Percentiles rank a stretch among this genome's conserved stretches.
Evolutionary conservation across 2,329 filamentous ascomycete genomes (phyloP).

Genomic region (Calonectria pteridis): DNA sequence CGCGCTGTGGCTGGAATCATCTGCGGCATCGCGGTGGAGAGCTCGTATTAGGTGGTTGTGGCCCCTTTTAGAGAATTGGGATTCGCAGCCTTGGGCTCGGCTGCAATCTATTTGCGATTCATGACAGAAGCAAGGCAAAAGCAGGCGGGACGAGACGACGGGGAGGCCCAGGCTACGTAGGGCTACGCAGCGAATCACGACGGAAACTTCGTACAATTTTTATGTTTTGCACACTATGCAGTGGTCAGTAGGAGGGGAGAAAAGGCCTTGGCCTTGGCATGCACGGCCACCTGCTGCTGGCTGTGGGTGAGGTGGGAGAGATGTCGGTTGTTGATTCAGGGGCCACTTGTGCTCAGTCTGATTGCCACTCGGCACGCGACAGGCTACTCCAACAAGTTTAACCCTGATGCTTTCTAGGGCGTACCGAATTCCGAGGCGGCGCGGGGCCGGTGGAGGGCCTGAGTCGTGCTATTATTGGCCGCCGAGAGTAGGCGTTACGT

Average conservation of each 20-base stretch:
- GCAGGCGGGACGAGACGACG: background rate
- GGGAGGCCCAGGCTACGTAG: background rate
- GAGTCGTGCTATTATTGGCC: slow-evolving; percentile 11
- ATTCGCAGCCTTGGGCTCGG: background rate
- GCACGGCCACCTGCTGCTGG: background rate
- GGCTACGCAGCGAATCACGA: background rate
- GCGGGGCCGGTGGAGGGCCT: background rate
- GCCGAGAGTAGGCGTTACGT: slow-evolving; percentile 10
- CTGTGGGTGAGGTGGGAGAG: background rate
- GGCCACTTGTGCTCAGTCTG: background rate
- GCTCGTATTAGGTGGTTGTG: slow-evolving; percentile 19
- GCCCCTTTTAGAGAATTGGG: background rate
- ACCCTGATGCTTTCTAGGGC: slow-evolving; percentile 9
- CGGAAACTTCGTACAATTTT: background rate
- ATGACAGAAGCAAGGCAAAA: background rate
- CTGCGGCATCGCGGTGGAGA: slow-evolving; percentile 11
- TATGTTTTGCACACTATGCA: background rate
- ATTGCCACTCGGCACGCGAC: slow-evolving; percentile 19
- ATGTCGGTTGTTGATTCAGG: background rate
- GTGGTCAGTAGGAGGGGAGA: background rate
- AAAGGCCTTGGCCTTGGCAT: background rate
- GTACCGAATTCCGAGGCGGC: slow-evolving; percentile 21
- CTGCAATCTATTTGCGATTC: background rate
- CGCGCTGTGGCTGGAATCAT: slow-evolving; percentile 6
- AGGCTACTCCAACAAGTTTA: slow-evolving; percentile 19